Conservation (phyloP, 83 land plant genomes). For the Diphasiastrum complanatum region DNA sequence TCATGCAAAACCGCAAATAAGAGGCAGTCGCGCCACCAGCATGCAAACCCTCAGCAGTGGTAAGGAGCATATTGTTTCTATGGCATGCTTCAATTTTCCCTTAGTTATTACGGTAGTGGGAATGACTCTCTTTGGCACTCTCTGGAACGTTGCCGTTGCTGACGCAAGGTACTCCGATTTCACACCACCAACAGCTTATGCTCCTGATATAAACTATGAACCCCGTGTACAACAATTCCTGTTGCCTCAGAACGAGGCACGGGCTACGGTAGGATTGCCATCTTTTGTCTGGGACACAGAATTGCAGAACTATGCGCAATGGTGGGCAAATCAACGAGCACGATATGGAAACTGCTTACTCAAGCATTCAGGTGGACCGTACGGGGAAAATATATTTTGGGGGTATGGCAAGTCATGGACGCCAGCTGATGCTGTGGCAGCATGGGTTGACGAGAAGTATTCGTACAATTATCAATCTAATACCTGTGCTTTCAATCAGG, state of each 20-base stretch:
- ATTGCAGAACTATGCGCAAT: constrained; percentile 38
- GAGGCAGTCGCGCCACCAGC: too few species aligned
- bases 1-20: too few species aligned
- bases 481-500: constrained; percentile 29
- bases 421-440: constrained; percentile 43
- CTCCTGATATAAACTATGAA: background rate
- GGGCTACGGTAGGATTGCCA: constrained; percentile 28
- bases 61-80: too few species aligned
- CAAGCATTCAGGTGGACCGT: constrained; percentile 56
- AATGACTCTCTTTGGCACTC: too few species aligned
- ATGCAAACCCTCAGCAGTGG: too few species aligned
- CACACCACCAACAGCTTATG: too few species aligned
- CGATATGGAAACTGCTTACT: constrained; percentile 35
- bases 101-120: too few species aligned
- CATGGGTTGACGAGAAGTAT: constrained; percentile 40
- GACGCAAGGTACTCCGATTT: too few species aligned
- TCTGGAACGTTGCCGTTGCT: too few species aligned
- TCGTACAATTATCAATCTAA: constrained; percentile 33
- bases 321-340: constrained; percentile 39
- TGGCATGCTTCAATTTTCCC: too few species aligned
- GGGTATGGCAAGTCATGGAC: constrained; percentile 44
- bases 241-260: constrained; percentile 47
- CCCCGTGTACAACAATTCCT: background rate
- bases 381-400: constrained; percentile 68
- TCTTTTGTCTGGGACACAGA: constrained; percentile 45